Base-by-base conservation (phyloP, 2,329 filamentous ascomycete species). In the Sporothrix sp. region DNA sequence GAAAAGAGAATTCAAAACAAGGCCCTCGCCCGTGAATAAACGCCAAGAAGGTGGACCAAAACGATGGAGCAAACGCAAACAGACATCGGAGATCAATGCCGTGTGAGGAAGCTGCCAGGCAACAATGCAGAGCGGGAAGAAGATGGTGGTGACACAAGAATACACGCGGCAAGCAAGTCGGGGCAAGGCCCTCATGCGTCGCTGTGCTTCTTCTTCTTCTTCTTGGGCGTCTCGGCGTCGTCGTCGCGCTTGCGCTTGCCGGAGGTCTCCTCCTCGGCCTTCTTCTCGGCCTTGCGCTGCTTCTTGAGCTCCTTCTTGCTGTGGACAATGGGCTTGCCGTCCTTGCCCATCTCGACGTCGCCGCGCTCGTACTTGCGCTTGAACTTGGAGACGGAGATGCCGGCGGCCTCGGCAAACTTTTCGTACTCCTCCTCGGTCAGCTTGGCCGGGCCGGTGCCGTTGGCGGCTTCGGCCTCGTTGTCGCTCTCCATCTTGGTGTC, bases 311-410 rank as follows among this genome's bases (percentile, higher is more conserved):
- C 62, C 60, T 69, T 67, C 63, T 75, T 73, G 58, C 63, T 85
- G 60, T 82, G 67, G 4, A 85, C 72, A 58, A 78, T 73, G 36
- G 84, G 80, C 47, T 75, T 81, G 52, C 84, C 84, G 54, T 85
- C 78, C 11, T 70, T 68, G 58, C 74, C 75, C 57, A 88, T 70
- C 62, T 79, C 73, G 57, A 89, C 84, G 61, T 88, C 83, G 33
- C 85, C 85, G 55, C 82, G 77, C 68, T 86, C 84, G 58, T 81
- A 81, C 74, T 88, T 88, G 65, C 82, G 76, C 73, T 85, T 81
- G 70, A 88, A 89, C 69, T 87, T 84, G 71, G 79, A 80, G 49
- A 85, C 77, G 7, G 82, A 85, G 53, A 89, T 71, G 54, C 84
- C 84, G 8, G 82, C 79, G 58, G 77, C 73, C 53, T 76, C 78